Evolutionary conservation across 345 rosid species (phyloP).

Genomic region (Physaria fendleri): DNA sequence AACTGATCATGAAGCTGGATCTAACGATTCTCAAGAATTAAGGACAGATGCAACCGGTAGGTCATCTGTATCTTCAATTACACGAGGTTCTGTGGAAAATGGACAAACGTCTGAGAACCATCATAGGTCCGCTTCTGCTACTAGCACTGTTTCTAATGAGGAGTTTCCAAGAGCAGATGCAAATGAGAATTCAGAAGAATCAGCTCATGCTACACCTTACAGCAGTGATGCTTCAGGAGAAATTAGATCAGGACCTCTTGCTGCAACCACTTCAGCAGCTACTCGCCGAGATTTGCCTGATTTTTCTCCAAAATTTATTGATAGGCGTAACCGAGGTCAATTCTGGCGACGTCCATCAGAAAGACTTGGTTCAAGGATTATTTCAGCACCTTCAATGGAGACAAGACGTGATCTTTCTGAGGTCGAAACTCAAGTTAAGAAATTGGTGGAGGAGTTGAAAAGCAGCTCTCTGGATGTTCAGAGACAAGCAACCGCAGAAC

Average conservation of each 20-base stretch:
- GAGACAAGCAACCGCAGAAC: constrained; percentile 53
- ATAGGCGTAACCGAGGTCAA: constrained; percentile 54
- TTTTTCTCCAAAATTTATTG: constrained; percentile 50
- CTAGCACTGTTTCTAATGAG: constrained; percentile 41
- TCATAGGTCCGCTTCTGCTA: constrained; percentile 54
- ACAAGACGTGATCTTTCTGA: constrained; percentile 73
- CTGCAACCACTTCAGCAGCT: constrained; percentile 37
- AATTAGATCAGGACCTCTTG: constrained; percentile 46
- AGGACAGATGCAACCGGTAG: constrained; percentile 39
- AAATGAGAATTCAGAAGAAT: constrained; percentile 51
- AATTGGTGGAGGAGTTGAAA: constrained; percentile 62
- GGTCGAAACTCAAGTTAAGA: constrained; percentile 64
- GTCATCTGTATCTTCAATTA: constrained; percentile 44
- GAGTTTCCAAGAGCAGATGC: constrained; percentile 51
- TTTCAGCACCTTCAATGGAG: constrained; percentile 57
- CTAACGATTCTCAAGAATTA: constrained; percentile 42
- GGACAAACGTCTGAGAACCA: constrained; percentile 41
- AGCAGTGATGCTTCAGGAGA: constrained; percentile 80
- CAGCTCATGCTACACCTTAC: too few relatives aligned
- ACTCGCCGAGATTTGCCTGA: constrained; percentile 51
- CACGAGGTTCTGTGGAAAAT: constrained; percentile 40
- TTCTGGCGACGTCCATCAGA: constrained; percentile 81
- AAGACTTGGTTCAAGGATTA: constrained; percentile 64
- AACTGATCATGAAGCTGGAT: constrained; percentile 44
- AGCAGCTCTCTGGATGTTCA: constrained; percentile 55